Conservation (phyloP, 1,284 basidiomycete species). For the Cutaneotrichosporon dermatis region DNA sequence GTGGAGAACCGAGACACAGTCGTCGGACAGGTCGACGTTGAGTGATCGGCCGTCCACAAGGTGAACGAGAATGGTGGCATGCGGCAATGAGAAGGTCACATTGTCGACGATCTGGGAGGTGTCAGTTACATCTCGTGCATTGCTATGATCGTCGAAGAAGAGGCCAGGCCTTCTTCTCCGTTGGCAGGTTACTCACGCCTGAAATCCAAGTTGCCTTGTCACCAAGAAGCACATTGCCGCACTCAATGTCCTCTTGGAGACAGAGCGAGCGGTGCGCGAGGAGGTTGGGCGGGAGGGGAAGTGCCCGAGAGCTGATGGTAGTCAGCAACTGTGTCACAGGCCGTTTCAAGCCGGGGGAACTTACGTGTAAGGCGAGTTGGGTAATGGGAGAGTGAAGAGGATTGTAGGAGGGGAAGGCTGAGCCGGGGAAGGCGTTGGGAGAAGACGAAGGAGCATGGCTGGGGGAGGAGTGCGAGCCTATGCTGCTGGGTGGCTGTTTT, state of each 20-base stretch:
- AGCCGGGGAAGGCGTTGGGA: slow-evolving; percentile 53
- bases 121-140: not conserved
- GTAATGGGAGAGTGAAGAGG: slow-evolving; percentile 64
- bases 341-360: slow-evolving; percentile 8
- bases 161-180: no score
- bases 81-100: slow-evolving; percentile 45
- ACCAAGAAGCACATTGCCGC: slow-evolving; percentile 46
- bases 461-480: not conserved
- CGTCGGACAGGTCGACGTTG: slow-evolving; percentile 31
- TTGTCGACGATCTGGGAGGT: slow-evolving; percentile 39
- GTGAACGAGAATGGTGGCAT: slow-evolving; percentile 36
- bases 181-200: slow-evolving; percentile 28
- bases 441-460: slow-evolving; percentile 65
- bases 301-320: slow-evolving; percentile 28
- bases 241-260: slow-evolving; percentile 45
- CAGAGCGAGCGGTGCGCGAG: slow-evolving; percentile 45
- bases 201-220: slow-evolving; percentile 49
- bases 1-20: slow-evolving; percentile 32
- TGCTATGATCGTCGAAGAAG: not conserved
- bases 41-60: slow-evolving; percentile 42
- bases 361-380: slow-evolving; percentile 53
- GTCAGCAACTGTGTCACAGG: not conserved
- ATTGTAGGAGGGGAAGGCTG: slow-evolving; percentile 60
- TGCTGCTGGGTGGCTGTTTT: not conserved
- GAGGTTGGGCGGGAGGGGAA: slow-evolving; percentile 48